A percentile compares a stretch with the other conserved stretches of the same genome.
phyloP scores from a whole-genome alignment of 2,329 filamentous ascomycete species.

The Hymenoscyphus repandus region DNA sequence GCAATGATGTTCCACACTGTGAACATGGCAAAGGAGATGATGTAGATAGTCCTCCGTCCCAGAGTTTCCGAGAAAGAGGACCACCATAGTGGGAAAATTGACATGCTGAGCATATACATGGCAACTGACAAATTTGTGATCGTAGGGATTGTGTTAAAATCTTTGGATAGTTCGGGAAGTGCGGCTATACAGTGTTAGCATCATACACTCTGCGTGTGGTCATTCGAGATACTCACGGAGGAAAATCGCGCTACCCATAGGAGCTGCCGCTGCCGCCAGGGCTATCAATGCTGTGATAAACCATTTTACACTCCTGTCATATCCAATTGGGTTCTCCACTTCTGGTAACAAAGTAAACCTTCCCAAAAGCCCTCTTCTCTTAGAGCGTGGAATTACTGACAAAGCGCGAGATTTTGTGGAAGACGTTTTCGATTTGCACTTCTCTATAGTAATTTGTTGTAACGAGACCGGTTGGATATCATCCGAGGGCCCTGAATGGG shows the following conservation, averaged over 20 bases:
- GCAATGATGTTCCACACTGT: slow-evolving; percentile 64
- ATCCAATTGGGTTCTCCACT: slow-evolving; percentile 70
- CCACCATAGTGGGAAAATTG: slow-evolving; percentile 79
- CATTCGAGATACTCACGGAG: slow-evolving; percentile 54
- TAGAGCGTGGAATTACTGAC: slow-evolving; percentile 39
- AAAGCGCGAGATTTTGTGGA: slow-evolving; percentile 36
- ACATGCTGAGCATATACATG: slow-evolving; percentile 77
- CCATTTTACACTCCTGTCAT: slow-evolving; percentile 75
- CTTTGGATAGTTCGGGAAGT: slow-evolving; percentile 55
- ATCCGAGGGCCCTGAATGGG: slow-evolving; percentile 1
- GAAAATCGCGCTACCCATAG: slow-evolving; percentile 79
- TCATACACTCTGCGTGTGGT: neutral
- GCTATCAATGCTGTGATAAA: slow-evolving; percentile 73
- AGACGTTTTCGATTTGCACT: slow-evolving; percentile 33
- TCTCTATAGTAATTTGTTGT: neutral
- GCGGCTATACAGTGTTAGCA: slow-evolving; percentile 47
- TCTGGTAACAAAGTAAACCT: slow-evolving; percentile 70
- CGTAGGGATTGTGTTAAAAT: slow-evolving; percentile 58
- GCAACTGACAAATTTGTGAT: slow-evolving; percentile 72
- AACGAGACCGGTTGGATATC: neutral
- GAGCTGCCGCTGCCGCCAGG: slow-evolving; percentile 69
- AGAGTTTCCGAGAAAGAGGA: slow-evolving; percentile 70
- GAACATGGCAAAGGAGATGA: slow-evolving; percentile 69
- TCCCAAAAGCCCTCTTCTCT: slow-evolving; percentile 68
- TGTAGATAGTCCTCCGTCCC: slow-evolving; percentile 73